Base-by-base conservation (phyloP, 768 basidiomycete genomes). In the Xerocomus brunneocitrinus region DNA sequence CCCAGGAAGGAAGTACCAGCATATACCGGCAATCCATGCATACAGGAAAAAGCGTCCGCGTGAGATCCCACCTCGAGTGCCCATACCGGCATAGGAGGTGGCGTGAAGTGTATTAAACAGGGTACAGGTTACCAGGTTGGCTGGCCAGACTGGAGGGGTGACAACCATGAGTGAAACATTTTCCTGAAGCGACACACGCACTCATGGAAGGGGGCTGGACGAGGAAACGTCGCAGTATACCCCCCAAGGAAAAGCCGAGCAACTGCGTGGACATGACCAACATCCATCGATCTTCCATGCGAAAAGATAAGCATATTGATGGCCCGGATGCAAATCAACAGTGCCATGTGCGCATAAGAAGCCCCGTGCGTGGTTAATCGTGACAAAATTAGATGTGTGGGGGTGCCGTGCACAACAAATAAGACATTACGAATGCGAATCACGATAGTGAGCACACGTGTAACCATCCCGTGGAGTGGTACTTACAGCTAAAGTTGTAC, bases 91-190 rank as follows among this genome's bases (percentile, higher is more conserved):
- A 52, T 78, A 78, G 14, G 59, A 52, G 49, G 81, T 76, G 0
- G 80, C 79, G 64, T 89, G 87, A 8, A 89, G 75, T 0, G 87
- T 89, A 58, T 89, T 89, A 67, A 86, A 87, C 3, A 89, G 61
- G 3, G 84, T 83, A 59, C 85, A 87, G 0, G 78, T 74, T 12
- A 89, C 87, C 5, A 89, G 74, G 38, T 83, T 82, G 52, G 79
- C 77, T 1, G 87, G 87, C 87, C 87, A 89, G 41, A 89, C 84
- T 83, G 51, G 47, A 74, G 48, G 13, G 16, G 0, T 0, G 46
- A 34, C 32, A 13, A 5, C 13, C 10, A 13, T 61, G 27, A 54
- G 42, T 10, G 30, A 39, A n/a, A 2, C 4, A 7, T 28, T 22
- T 19, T 13, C 1, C 16, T 30, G 13, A 36, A 38, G 28, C 2